Conservation (phyloP, 192 early-diverging fungal genomes). For the Kickxella alabastrina region DNA sequence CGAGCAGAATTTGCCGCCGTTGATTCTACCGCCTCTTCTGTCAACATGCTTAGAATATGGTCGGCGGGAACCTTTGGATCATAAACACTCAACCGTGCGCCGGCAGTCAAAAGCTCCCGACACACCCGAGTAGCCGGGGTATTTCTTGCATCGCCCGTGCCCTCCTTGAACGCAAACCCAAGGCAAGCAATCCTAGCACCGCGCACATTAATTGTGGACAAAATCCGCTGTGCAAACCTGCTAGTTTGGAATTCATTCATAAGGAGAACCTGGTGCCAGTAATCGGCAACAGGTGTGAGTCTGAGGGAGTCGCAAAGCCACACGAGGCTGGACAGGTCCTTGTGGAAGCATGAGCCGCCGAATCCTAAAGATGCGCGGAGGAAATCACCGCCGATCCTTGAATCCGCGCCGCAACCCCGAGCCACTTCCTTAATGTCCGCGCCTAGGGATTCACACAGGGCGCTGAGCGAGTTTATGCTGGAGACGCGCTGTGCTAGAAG, state of each 20-base stretch:
- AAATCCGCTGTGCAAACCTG: conserved; percentile 70
- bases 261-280: conserved; percentile 86
- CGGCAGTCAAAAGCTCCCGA: conserved; percentile 74
- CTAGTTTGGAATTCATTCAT: conserved; percentile 92
- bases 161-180: conserved; percentile 94
- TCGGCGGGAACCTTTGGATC: conserved; percentile 81
- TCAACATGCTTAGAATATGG: conserved; percentile 60
- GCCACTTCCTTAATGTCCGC: conserved; percentile 88
- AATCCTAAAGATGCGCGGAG: conserved; percentile 90
- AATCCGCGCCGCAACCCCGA: conserved; percentile 82
- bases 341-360: conserved; percentile 94
- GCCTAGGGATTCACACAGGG: conserved; percentile 89
- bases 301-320: conserved; percentile 80
- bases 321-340: conserved; percentile 89
- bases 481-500: conserved; percentile 92
- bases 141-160: conserved; percentile 91
- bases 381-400: conserved; percentile 84
- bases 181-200: conserved; percentile 72
- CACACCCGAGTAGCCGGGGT: conserved; percentile 84
- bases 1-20: no score
- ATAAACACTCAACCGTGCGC: conserved; percentile 73
- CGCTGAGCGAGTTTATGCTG: conserved; percentile 83
- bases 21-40: background rate
- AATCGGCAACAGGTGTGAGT: conserved; percentile 85
- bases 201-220: no score